Percentiles rank a stretch among this genome's conserved stretches.
Conservation (phyloP, 441 rosid species). For the Erodium texanum region DNA sequence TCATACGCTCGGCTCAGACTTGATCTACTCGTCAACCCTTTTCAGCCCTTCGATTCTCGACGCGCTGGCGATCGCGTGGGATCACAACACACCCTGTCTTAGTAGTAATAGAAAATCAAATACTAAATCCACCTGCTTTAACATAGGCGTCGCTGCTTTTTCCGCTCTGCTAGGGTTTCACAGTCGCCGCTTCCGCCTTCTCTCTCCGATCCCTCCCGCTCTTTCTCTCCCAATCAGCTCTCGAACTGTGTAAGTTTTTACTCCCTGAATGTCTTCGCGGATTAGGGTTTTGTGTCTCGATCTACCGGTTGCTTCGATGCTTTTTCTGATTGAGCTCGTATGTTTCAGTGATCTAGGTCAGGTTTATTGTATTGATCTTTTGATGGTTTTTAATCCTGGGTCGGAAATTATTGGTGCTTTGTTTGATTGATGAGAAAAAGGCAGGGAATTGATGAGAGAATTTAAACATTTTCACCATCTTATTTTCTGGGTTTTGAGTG, state of each 20-base stretch:
- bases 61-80: background rate
- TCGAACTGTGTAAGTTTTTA: too few species aligned
- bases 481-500: too few species aligned
- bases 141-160: background rate
- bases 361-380: too few species aligned
- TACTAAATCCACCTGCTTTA: background rate
- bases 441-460: too few species aligned
- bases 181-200: background rate
- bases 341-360: too few species aligned
- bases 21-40: background rate
- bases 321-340: background rate
- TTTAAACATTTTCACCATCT: too few species aligned
- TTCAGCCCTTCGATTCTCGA: background rate
- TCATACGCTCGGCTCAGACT: background rate
- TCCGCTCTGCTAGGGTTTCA: constrained; percentile 1
- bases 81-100: background rate
- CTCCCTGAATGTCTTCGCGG: background rate
- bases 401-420: too few species aligned
- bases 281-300: constrained; percentile 2
- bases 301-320: background rate
- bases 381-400: too few species aligned
- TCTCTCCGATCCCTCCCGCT: background rate
- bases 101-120: too few species aligned
- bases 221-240: too few species aligned
- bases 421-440: too few species aligned